Percentiles rank a stretch among this genome's conserved stretches.
phyloP scores from a whole-genome alignment of 768 basidiomycete genomes.

The Terana coerulea region DNA sequence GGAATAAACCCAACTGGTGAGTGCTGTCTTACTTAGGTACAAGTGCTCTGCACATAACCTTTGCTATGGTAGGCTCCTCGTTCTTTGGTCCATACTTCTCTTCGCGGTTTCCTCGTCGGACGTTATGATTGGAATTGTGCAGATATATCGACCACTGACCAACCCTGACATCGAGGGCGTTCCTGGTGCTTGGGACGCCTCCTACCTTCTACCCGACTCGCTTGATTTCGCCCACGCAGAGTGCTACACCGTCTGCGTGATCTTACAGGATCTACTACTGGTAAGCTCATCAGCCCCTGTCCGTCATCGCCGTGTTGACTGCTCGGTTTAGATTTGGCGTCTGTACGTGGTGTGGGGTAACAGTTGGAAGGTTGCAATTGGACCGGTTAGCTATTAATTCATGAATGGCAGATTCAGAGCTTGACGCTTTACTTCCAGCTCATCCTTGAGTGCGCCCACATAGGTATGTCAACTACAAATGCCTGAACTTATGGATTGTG shows the following conservation, averaged over 20 bases:
- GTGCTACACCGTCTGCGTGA: not conserved
- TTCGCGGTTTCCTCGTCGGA: not conserved
- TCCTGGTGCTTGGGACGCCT: not conserved
- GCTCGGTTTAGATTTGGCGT: slow-evolving; percentile 15
- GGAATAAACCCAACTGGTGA: not conserved
- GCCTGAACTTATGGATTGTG: not conserved
- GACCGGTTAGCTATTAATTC: slow-evolving; percentile 15
- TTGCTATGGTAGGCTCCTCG: not conserved
- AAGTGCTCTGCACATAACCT: no score
- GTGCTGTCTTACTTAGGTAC: not conserved
- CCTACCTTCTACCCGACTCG: not conserved
- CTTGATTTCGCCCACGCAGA: not conserved
- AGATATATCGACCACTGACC: not conserved
- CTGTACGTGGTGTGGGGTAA: slow-evolving; percentile 21
- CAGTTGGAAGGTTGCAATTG: slow-evolving; percentile 19
- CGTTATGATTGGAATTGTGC: not conserved
- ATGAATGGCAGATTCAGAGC: not conserved
- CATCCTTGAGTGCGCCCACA: slow-evolving; percentile 19
- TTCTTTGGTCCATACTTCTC: not conserved
- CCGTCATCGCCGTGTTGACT: no score
- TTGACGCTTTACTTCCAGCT: slow-evolving; percentile 10
- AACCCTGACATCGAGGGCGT: not conserved
- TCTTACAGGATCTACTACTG: not conserved
- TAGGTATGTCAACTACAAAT: slow-evolving; percentile 15
- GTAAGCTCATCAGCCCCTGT: not conserved